Evolutionary conservation across 345 rosid species (phyloP).

Genomic region (Rubroshorea leprosula): DNA sequence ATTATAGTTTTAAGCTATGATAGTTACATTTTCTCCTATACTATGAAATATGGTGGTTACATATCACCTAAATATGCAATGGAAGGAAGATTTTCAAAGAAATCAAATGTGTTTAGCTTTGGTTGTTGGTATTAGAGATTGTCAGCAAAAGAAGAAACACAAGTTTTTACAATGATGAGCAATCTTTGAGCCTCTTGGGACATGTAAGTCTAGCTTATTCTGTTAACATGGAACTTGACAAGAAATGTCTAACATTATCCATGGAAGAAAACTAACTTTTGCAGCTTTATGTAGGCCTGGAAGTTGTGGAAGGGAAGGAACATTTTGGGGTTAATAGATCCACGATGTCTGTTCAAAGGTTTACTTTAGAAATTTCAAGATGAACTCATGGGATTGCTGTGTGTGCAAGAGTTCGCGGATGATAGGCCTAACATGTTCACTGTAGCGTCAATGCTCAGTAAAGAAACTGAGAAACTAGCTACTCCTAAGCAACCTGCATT

Average conservation of each 20-base stretch:
- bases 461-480: too few species aligned
- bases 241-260: too few species aligned
- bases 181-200: slow-evolving; percentile 21
- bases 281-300: slow-evolving; percentile 54
- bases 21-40: not conserved
- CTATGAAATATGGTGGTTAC: not conserved
- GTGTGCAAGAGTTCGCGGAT: too few species aligned
- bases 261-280: too few species aligned
- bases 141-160: slow-evolving; percentile 38
- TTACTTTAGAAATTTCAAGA: too few species aligned
- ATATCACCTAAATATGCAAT: slow-evolving; percentile 8
- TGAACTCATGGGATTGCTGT: too few species aligned
- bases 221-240: too few species aligned
- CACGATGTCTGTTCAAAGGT: too few species aligned
- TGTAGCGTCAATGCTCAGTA: too few species aligned
- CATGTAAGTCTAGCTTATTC: slow-evolving; percentile 25
- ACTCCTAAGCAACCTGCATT: too few species aligned
- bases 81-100: slow-evolving; percentile 35
- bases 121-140: slow-evolving; percentile 44
- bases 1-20: not conserved
- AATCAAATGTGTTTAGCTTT: slow-evolving; percentile 39
- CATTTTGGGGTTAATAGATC: slow-evolving; percentile 9
- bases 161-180: slow-evolving; percentile 23
- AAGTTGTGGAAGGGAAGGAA: slow-evolving; percentile 32
- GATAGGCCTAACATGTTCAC: too few species aligned